phyloP scores from a whole-genome alignment of 1,284 basidiomycete genomes.

The Leccinum pachyderme region DNA sequence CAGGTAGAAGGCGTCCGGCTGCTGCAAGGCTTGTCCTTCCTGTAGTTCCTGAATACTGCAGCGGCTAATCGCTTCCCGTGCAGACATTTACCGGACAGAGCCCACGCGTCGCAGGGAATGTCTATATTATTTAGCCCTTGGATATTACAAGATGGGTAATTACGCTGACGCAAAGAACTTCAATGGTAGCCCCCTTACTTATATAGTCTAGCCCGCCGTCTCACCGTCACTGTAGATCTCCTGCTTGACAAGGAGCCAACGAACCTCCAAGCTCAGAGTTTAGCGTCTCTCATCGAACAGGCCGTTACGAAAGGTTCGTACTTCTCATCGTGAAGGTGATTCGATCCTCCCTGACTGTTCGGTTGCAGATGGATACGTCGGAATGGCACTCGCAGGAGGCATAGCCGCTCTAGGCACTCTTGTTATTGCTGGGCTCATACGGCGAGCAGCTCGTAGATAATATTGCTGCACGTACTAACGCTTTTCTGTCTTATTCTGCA shows the following conservation, averaged over 20 bases:
- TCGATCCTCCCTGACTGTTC: constrained; percentile 5
- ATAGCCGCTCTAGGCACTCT: constrained; percentile 85
- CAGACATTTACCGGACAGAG: constrained; percentile 89
- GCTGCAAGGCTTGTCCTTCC: constrained; percentile 70
- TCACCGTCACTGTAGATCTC: constrained; percentile 53
- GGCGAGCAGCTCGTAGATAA: constrained; percentile 79
- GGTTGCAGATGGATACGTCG: constrained; percentile 81
- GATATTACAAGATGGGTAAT: constrained; percentile 97
- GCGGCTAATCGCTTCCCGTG: constrained; percentile 4
- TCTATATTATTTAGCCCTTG: constrained; percentile 94
- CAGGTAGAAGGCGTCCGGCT: constrained; percentile 90
- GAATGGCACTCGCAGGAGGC: constrained; percentile 92
- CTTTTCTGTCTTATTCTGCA: constrained; percentile 9
- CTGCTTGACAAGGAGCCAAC: constrained; percentile 91
- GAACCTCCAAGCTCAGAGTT: constrained; percentile 91
- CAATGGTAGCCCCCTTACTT: constrained; percentile 65
- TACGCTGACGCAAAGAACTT: constrained; percentile 92
- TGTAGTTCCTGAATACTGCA: background rate
- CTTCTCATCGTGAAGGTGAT: background rate
- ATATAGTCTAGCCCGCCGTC: background rate
- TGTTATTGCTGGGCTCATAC: constrained; percentile 78
- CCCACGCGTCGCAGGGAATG: constrained; percentile 90
- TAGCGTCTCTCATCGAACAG: constrained; percentile 83
- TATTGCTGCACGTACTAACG: constrained; percentile 12
- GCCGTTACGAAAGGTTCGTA: constrained; percentile 77